These are phyloP conservation scores for Phytophthora boehmeriae DNA, from an alignment of 352 stramenopile species.

Conservation along the genomic window DNA sequence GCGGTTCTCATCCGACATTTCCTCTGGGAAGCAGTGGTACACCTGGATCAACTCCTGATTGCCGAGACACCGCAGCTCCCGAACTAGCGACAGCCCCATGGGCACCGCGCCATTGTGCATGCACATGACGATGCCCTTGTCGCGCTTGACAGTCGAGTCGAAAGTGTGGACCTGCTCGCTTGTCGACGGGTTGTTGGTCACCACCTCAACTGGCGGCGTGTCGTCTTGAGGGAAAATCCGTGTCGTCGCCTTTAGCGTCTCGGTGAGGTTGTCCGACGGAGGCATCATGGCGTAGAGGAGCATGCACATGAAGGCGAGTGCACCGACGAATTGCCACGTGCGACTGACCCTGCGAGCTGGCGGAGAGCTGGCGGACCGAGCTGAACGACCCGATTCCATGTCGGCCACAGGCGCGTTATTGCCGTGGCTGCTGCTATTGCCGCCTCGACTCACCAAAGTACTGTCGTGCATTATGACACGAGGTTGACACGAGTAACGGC, in stretches of 20 bases:
- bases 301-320: conserved; percentile 11
- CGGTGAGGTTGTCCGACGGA: not conserved
- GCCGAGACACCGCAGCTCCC: conserved; percentile 50
- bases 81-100: conserved; percentile 52
- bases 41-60: conserved; percentile 55
- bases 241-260: not conserved
- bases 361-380: not conserved
- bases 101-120: conserved; percentile 45
- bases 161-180: conserved; percentile 21
- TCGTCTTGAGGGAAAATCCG: conserved; percentile 2
- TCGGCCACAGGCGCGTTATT: conserved; percentile 3
- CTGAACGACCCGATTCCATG: conserved; percentile 16
- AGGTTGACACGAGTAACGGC: not conserved
- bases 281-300: conserved; percentile 26
- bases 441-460: conserved; percentile 23
- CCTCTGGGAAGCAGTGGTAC: conserved; percentile 52
- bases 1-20: conserved; percentile 42
- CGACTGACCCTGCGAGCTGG: conserved; percentile 15
- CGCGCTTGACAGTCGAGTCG: conserved; percentile 21
- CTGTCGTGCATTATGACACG: conserved; percentile 18
- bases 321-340: conserved; percentile 21
- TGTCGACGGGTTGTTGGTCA: conserved; percentile 14
- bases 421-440: conserved; percentile 5
- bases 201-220: conserved; percentile 2
- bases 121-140: conserved; percentile 50